A percentile compares a stretch with the other conserved stretches of the same genome.
Conservation (phyloP, 2,329 filamentous ascomycete species). For the Fusarium concolor region DNA sequence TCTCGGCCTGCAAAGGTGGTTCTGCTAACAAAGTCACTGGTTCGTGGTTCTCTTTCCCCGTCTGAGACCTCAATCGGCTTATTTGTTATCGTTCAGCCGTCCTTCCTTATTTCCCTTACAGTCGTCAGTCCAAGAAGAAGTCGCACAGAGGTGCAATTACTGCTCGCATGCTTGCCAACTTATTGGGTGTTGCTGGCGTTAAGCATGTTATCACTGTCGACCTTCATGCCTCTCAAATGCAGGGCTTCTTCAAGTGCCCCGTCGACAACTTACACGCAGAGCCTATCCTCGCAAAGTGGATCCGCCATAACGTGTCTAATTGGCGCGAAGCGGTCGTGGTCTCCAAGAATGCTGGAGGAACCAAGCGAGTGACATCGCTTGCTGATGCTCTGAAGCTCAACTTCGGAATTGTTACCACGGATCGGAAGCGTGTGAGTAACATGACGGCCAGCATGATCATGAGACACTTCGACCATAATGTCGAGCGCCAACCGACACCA, state of each 20-base stretch:
- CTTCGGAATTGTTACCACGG: constrained; percentile 95
- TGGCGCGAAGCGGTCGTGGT: constrained; percentile 96
- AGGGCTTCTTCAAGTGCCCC: constrained; percentile 97
- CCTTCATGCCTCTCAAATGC: constrained; percentile 97
- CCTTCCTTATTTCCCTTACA: constrained; percentile 98
- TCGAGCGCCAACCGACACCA: constrained; percentile 59
- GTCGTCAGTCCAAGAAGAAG: constrained; percentile 99
- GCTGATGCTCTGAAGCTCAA: constrained; percentile 97
- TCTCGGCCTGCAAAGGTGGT: constrained; percentile 96
- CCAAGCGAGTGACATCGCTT: constrained; percentile 94
- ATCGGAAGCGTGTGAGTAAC: constrained; percentile 75
- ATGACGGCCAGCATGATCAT: constrained; percentile 85
- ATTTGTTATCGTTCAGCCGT: constrained; percentile 68
- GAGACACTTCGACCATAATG: constrained; percentile 69
- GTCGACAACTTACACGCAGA: constrained; percentile 98
- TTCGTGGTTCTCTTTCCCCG: constrained; percentile 58
- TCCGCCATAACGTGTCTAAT: constrained; percentile 84
- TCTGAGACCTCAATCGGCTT: constrained; percentile 30
- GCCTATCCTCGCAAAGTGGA: constrained; percentile 95
- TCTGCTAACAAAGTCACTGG: constrained; percentile 97
- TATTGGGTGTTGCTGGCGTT: constrained; percentile 91
- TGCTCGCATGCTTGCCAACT: constrained; percentile 95
- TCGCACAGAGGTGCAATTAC: constrained; percentile 96
- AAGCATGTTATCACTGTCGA: constrained; percentile 98
- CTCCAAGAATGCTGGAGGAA: constrained; percentile 97